These are phyloP conservation scores for Cucumis cinereus DNA, from an alignment of 306 rosid species.

Conservation along the genomic window DNA sequence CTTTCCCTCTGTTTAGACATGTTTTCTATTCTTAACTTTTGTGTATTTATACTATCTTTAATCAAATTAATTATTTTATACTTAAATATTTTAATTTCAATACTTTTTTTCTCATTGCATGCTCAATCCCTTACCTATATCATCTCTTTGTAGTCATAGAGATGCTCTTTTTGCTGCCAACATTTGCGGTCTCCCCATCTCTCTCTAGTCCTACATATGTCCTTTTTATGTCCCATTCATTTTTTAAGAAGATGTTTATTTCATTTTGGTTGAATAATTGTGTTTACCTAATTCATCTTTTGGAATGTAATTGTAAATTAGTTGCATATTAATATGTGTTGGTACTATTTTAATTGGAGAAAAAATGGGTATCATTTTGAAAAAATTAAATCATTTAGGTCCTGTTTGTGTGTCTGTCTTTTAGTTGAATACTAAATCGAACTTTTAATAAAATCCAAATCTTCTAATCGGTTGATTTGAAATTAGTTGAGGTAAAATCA, in stretches of 20 bases:
- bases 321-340: too few relatives aligned
- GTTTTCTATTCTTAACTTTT: neutral
- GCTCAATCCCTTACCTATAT: neutral
- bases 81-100: neutral
- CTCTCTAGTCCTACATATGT: neutral
- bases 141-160: neutral
- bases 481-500: neutral
- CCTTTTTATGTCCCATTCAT: neutral
- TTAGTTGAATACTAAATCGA: too few relatives aligned
- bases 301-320: too few relatives aligned
- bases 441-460: too few relatives aligned
- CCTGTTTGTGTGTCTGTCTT: too few relatives aligned
- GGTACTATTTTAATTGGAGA: too few relatives aligned
- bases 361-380: too few relatives aligned
- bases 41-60: neutral
- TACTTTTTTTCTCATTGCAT: neutral
- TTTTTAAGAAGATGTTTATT: neutral
- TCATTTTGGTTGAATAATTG: neutral
- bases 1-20: neutral
- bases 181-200: neutral
- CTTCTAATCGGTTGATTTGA: neutral
- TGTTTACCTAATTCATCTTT: neutral
- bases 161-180: neutral
- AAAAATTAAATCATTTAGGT: too few relatives aligned
- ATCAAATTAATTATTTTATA: neutral